Evolutionary conservation across 2,329 filamentous ascomycete genomes (phyloP), one percentile per base, ranked within the genome.

Genomic region (Exophiala sideris): DNA sequence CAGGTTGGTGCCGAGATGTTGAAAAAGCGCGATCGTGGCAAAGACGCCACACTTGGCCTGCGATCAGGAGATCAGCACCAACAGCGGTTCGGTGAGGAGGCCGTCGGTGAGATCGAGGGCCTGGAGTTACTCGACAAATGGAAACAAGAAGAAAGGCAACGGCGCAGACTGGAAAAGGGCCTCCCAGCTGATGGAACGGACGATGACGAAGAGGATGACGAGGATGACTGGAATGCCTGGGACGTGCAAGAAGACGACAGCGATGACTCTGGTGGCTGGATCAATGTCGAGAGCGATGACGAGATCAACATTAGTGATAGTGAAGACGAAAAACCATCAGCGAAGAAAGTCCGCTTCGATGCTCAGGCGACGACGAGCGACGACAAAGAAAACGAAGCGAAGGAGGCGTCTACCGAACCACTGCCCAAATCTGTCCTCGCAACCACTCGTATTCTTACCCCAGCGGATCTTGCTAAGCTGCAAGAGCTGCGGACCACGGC

Each of bases 401-500:
- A 33, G 14, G 54, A 56, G 16, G 60, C 51, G 14, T 44, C 29
- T 8, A 36, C 54, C 5, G 61, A 64, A 44, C 59, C 52, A 29
- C 49, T 59, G 38, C 60, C 67, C 49, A 66, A 73, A 33, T 84
- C 86, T 10, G 90, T 85, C 65, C 83, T 96, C 40, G 91, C 91
- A n/a, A 96, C 89, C 0, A 95, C 89, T 2, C 87, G 89, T 45
- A 95, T 99, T 61, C 85, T 99, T 58, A 99, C 94, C 0, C 94
- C 94, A 0, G 94, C 94, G 10, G 94, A 99, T 71, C 81, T 97
- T n/a, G 86, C 89, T 63, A 97, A 97, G 70, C 85, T 99, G 16
- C 85, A 89, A 58, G 92, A 96, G 72, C 84, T 99, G 20, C 88
- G 89, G 44, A 78, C 88, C 46, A 78, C 87, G 40, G 84, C 89